A percentile compares a stretch with the other conserved stretches of the same genome.
Conservation (phyloP, 2,329 filamentous ascomycete species). For the Trichoderma afroharzianum region DNA sequence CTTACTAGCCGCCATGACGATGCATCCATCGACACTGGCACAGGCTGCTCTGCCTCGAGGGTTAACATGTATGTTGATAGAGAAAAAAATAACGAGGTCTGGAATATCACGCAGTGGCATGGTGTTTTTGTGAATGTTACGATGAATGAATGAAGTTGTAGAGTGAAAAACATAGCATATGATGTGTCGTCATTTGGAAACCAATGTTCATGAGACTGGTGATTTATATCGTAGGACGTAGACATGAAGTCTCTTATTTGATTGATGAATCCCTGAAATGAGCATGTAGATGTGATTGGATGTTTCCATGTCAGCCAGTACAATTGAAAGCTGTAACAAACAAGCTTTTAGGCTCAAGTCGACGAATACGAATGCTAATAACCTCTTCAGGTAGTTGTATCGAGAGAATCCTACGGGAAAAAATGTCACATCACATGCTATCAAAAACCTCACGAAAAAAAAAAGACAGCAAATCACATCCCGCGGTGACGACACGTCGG, state of each 20-base stretch:
- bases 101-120: background rate
- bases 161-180: background rate
- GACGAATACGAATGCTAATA: background rate
- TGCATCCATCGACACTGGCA: constrained; percentile 6
- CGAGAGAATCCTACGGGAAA: background rate
- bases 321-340: background rate
- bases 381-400: background rate
- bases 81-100: constrained; percentile 14
- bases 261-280: background rate
- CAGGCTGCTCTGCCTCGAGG: constrained; percentile 1
- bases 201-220: background rate
- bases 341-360: background rate
- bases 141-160: background rate
- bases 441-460: background rate
- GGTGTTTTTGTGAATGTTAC: background rate
- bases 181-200: background rate
- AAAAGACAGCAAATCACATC: background rate
- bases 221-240: background rate
- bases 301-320: background rate
- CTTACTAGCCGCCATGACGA: constrained; percentile 8
- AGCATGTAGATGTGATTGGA: background rate
- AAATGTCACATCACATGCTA: background rate
- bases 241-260: background rate
- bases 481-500: background rate
- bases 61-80: constrained; percentile 17